Conservation (phyloP, 2,329 filamentous ascomycete genomes). For the Penicillium sp. region DNA sequence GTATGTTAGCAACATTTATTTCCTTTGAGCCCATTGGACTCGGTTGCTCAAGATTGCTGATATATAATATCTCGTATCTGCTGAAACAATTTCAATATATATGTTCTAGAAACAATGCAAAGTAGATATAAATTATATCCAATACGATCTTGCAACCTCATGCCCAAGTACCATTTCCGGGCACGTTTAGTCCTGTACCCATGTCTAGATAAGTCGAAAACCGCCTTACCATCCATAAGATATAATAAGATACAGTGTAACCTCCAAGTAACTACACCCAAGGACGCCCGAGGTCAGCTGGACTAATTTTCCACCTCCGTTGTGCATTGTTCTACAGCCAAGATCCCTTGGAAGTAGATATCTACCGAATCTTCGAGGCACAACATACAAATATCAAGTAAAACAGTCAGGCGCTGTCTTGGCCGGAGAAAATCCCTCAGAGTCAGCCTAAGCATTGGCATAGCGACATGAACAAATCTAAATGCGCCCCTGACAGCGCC, state of each 20-base stretch:
- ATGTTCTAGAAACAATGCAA: neutral
- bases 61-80: neutral
- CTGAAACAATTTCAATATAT: neutral
- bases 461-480: neutral
- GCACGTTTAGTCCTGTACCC: neutral
- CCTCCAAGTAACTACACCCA: neutral
- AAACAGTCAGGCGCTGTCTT: neutral
- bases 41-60: no score
- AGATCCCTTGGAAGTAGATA: conserved; percentile 3
- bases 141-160: neutral
- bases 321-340: conserved; percentile 6
- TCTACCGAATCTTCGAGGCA: neutral
- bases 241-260: conserved; percentile 2
- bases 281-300: neutral
- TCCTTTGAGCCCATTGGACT: neutral
- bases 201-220: no score
- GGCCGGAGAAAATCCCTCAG: conserved; percentile 1
- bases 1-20: neutral
- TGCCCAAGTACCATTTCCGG: neutral
- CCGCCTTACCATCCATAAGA: no score
- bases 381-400: neutral
- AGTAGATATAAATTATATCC: no score
- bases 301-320: neutral
- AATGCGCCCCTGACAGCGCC: neutral
- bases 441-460: neutral